Percentiles rank a stretch among this genome's conserved stretches.
phyloP scores from a whole-genome alignment of 2,329 filamentous ascomycete genomes.

The Penicillium oxalicum region DNA sequence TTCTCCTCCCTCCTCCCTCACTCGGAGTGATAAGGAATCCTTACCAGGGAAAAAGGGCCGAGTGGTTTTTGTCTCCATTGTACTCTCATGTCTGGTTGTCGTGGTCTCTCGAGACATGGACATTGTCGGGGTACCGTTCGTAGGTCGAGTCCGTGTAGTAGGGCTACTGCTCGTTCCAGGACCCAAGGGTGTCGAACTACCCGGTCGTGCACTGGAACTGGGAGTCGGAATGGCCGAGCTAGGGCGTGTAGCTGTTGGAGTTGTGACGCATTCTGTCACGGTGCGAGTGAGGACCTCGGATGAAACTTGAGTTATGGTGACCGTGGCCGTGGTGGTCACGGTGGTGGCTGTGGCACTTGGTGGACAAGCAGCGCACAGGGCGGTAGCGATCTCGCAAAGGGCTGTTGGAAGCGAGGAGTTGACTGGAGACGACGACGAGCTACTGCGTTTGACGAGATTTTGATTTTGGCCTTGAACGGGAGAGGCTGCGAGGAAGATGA shows the following conservation, averaged over 20 bases:
- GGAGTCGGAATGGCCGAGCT: not conserved
- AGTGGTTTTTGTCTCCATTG: too few species aligned
- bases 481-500: conserved; percentile 12
- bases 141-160: too few species aligned
- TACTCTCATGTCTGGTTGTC: too few species aligned
- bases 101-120: too few species aligned
- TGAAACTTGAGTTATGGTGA: not conserved
- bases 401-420: not conserved
- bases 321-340: not conserved
- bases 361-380: conserved; percentile 12
- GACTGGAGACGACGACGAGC: not conserved
- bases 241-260: not conserved
- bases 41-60: not conserved
- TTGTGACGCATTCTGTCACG: not conserved
- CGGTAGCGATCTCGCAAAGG: conserved; percentile 9
- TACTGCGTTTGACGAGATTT: not conserved
- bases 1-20: too few species aligned
- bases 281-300: not conserved
- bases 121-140: too few species aligned
- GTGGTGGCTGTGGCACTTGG: not conserved
- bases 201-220: not conserved
- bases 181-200: not conserved
- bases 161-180: too few species aligned
- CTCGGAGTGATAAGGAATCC: too few species aligned
- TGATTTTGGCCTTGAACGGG: conserved; percentile 7